phyloP scores from a whole-genome alignment of 2,329 filamentous ascomycete genomes.

The Trichoderma oligosporum region DNA sequence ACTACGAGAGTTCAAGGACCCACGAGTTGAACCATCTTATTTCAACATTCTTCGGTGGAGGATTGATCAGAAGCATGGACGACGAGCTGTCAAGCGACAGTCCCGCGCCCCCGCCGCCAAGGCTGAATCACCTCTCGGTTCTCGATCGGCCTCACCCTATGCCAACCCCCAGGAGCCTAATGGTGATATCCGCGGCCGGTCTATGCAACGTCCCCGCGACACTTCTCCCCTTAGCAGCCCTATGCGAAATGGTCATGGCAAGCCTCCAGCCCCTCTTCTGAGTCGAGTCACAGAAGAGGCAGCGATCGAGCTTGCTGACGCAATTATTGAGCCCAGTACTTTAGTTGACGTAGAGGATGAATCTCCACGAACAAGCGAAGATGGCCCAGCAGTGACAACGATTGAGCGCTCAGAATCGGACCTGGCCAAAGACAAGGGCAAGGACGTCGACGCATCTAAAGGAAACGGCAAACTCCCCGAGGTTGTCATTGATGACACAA shows the following conservation, averaged over 20 bases:
- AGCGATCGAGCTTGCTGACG: slow-evolving; percentile 37
- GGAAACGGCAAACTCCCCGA: slow-evolving; percentile 44
- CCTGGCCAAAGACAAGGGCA: slow-evolving; percentile 39
- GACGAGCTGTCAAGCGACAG: slow-evolving; percentile 54
- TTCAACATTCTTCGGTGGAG: slow-evolving; percentile 94
- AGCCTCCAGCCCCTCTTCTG: slow-evolving; percentile 68
- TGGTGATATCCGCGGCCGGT: slow-evolving; percentile 63
- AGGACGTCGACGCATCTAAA: slow-evolving; percentile 35
- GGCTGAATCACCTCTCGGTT: slow-evolving; percentile 44
- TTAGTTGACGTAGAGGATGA: slow-evolving; percentile 54
- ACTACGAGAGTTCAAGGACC: slow-evolving; percentile 83
- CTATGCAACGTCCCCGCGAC: slow-evolving; percentile 64
- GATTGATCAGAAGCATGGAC: slow-evolving; percentile 89
- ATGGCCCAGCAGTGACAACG: slow-evolving; percentile 33
- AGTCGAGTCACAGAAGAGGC: slow-evolving; percentile 71
- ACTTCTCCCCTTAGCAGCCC: slow-evolving; percentile 62
- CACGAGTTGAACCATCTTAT: slow-evolving; percentile 86
- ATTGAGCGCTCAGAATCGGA: slow-evolving; percentile 35
- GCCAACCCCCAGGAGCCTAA: slow-evolving; percentile 58
- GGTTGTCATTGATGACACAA: slow-evolving; percentile 44
- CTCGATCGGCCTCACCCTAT: slow-evolving; percentile 58
- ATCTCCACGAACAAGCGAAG: slow-evolving; percentile 47
- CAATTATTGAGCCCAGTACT: slow-evolving; percentile 43
- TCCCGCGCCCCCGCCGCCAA: slow-evolving; percentile 49
- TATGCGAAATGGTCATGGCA: slow-evolving; percentile 61